Base-by-base conservation (phyloP, 768 basidiomycete species). In the Boletus rex-veris region DNA sequence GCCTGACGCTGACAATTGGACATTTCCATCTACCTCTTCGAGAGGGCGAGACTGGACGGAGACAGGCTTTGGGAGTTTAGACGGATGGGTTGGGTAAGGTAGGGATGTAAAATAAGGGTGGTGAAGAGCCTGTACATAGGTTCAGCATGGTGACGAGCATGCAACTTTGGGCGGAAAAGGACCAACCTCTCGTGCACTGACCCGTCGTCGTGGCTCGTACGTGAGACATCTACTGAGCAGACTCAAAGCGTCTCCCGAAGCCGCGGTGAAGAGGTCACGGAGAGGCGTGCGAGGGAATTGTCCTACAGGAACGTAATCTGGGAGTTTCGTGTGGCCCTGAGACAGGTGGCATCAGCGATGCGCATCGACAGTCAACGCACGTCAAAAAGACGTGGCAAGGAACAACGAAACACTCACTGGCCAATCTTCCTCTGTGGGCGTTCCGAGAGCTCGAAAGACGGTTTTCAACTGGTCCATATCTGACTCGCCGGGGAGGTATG, bases 381-480 rank as follows among this genome's bases (percentile, higher is more conserved):
- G 18, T 40, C 37, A n/a, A 33, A 8, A 14, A 7, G 41, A n/a
- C n/a, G 21, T 2, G 18, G 33, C 8, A 14, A 18, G 18, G 18
- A 35, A 18, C 28, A 7, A n/a, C 2, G 11, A 47, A 31, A 38
- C 16, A 73, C 84, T 53, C 72, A 93, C 93, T 2, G 95, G 96
- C 97, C 97, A 99, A 21, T 98, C 96, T 48, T 92, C 88, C 67
- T 98, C 97, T 0, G 92, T 90, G 1, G 97, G 97, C 9, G 96
- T 95, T 0, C 97, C 97, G 24, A 99, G 79, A 0, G 96, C 97
- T 43, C 89, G 85, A 68, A 97, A 98, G 48, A 85, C 95, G 35
- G 88, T 92, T 69, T 94, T 95, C 31, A 99, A 73, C 66, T 99
- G 97, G 70, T 97, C 96, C 82, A 99, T 88, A 69, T 98, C 97